Evolutionary conservation across 2,329 filamentous ascomycete species (phyloP).

Genomic region (Fusarium illudens): DNA sequence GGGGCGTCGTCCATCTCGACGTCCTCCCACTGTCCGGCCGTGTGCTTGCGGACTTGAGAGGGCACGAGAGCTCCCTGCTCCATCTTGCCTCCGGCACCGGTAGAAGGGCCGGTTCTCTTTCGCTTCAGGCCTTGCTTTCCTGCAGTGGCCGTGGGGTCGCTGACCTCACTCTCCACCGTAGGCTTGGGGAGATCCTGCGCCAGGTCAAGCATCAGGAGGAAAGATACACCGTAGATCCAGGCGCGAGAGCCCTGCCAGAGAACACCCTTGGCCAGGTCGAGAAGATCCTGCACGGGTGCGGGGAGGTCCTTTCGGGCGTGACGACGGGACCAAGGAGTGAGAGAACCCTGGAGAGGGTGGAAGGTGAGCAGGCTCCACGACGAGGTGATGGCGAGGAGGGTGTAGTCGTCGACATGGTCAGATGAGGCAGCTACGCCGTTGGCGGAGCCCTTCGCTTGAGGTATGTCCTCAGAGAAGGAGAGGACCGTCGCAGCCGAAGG

Average conservation of each 20-base stretch:
- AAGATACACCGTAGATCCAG: constrained; percentile 88
- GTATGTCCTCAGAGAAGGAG: constrained; percentile 68
- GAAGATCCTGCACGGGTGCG: constrained; percentile 74
- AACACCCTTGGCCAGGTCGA: constrained; percentile 83
- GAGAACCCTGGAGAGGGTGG: constrained; percentile 76
- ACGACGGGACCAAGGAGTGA: constrained; percentile 86
- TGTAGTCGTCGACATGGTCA: constrained; percentile 55
- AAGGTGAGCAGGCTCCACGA: constrained; percentile 78
- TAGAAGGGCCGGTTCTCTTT: constrained; percentile 59
- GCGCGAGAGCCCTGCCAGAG: constrained; percentile 82
- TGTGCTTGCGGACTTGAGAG: constrained; percentile 53
- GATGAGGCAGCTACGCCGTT: constrained; percentile 39
- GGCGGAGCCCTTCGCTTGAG: constrained; percentile 41
- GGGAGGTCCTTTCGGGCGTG: constrained; percentile 83
- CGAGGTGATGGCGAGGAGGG: constrained; percentile 62
- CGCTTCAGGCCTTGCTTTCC: constrained; percentile 57
- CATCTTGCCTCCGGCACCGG: constrained; percentile 64
- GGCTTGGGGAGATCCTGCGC: constrained; percentile 68
- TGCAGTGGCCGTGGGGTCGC: constrained; percentile 24
- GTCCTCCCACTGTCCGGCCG: constrained; percentile 52
- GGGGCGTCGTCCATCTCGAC: constrained; percentile 51
- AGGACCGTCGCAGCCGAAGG: constrained; percentile 71
- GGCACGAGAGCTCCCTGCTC: constrained; percentile 55
- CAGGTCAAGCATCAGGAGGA: constrained; percentile 92
- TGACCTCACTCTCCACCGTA: constrained; percentile 44